phyloP scores from a whole-genome alignment of 169 alveolate species.

The Plasmodium knowlesi region DNA sequence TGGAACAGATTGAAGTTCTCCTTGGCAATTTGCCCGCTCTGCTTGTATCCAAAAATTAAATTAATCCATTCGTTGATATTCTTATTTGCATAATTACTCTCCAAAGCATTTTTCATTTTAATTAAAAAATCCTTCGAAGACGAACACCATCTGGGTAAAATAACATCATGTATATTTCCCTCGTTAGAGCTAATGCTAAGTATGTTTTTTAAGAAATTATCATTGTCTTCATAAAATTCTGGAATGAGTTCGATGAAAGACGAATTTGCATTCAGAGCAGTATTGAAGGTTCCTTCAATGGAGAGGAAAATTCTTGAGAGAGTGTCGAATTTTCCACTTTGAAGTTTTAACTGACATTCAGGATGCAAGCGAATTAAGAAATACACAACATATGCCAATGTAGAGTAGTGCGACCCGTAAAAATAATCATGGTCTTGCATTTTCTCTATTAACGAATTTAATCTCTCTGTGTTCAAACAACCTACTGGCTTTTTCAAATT shows the following conservation, averaged over 20 bases:
- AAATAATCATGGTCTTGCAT: constrained; percentile 90
- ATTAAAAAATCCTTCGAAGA: constrained; percentile 82
- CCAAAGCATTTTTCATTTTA: constrained; percentile 93
- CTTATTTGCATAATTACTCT: constrained; percentile 94
- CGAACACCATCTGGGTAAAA: constrained; percentile 91
- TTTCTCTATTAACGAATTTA: constrained; percentile 85
- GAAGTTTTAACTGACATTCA: constrained; percentile 94
- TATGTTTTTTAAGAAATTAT: constrained; percentile 90
- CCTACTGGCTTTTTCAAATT: constrained; percentile 95
- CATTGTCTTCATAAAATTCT: constrained; percentile 91
- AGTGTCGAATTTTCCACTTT: constrained; percentile 93
- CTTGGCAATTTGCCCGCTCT: constrained; percentile 78
- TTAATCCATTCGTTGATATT: constrained; percentile 97
- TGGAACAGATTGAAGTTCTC: constrained; percentile 88
- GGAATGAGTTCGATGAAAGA: constrained; percentile 94
- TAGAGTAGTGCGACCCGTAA: constrained; percentile 97
- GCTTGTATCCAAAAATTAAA: constrained; percentile 96
- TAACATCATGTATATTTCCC: constrained; percentile 88
- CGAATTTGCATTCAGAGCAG: constrained; percentile 86
- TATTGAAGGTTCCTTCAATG: constrained; percentile 80
- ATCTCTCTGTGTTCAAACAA: constrained; percentile 87
- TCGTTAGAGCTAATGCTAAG: constrained; percentile 83
- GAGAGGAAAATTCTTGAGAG: constrained; percentile 85
- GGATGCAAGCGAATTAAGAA: constrained; percentile 95
- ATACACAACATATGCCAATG: constrained; percentile 97